Evolutionary conservation across 495 filamentous ascomycete genomes (phyloP), one percentile per base, ranked within the genome.

Genomic region (Geopyxis carbonaria): DNA sequence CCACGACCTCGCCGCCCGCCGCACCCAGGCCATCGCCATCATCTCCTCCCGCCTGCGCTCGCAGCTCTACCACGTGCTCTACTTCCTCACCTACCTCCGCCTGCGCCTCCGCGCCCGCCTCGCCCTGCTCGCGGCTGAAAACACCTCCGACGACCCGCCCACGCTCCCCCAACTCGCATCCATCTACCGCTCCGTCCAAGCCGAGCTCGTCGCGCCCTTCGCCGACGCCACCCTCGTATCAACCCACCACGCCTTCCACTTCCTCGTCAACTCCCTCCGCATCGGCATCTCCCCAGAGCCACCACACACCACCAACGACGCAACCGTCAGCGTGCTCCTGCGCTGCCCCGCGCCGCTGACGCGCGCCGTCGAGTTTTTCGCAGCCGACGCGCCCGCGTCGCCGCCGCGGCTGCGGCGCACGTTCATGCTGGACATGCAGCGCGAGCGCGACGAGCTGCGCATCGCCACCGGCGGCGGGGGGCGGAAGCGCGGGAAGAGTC

Each of bases 401-500:
- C 45, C 46, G 3, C 36, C 51, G 0, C 19, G 41, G n/a, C 33
- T 56, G 16, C 29, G 51, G 29, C 53, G 45, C 21, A 44, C 53
- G 37, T 57, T 57, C 35, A 57, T 57, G 55, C 24, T 35, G 19
- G 53, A 57, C 30, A 57, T 57, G 55, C 46, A 57, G 42, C 42
- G 43, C 9, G 55, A 57, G 31, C 45, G 46, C 5, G 44, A 48
- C 5, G 47, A 29, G 5, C 6, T 44, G 4, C 20, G 46, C 22
- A 33, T 44, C 14, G 33, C 29, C 15, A 21, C 28, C 18, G 41
- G 48, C 11, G 46, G 40, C 1, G 31, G 45, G 16, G 38, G 19
- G 7, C 46, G 48, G 13, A 40, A 75, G 50, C 65, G 64, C 42
- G 72, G 69, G 43, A 69, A 66, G 45, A 59, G 67, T 11, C 63